Evolutionary conservation across 2,329 filamentous ascomycete species (phyloP), one percentile per base, ranked within the genome.

Genomic region (Karstenula rhodostoma): DNA sequence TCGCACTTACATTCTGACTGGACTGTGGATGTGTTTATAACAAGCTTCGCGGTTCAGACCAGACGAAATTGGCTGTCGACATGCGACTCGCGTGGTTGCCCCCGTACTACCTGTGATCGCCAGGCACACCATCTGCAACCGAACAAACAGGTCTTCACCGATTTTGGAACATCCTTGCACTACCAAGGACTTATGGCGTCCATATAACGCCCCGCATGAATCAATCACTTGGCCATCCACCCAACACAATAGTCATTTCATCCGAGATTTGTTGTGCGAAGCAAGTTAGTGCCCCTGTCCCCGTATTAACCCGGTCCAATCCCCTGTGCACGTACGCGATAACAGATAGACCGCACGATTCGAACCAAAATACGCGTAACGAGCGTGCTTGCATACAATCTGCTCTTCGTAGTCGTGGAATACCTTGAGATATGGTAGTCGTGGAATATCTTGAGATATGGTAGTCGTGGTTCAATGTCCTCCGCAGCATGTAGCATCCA

Each of bases 241-340:
- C 51, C 12, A 54, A 54, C 51, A 22, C 32, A 32, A 22, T 43
- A 37, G 37, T 43, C 37, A 43, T n/a, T 52, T 43, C 35, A 29
- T 52, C 50, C 50, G 50, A 52, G 37, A 32, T 29, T 19, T 19
- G 29, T 25, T 42, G 23, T 22, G 22, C 35, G 44, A 47, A 47
- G 44, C 44, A 47, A 52, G 33, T 35, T 19, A 29, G 27, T 33
- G 19, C 50, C 50, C 50, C 4, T 52, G 50, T 22, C 50, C 49
- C 50, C 50, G 50, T 35, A 52, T 52, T 23, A 54, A 54, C 37
- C 4, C 37, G 51, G 35, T 7, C 51, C 51, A 23, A 22, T 32
- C 35, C 51, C 33, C 37, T 22, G 48, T n/a, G 17, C 32, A 19
- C 40, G 22, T 43, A 8, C 17, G 37, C 51, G n/a, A 7, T 37